phyloP scores from a whole-genome alignment of 2,329 filamentous ascomycete genomes.

The Ceratocystis cacaofunesta region DNA sequence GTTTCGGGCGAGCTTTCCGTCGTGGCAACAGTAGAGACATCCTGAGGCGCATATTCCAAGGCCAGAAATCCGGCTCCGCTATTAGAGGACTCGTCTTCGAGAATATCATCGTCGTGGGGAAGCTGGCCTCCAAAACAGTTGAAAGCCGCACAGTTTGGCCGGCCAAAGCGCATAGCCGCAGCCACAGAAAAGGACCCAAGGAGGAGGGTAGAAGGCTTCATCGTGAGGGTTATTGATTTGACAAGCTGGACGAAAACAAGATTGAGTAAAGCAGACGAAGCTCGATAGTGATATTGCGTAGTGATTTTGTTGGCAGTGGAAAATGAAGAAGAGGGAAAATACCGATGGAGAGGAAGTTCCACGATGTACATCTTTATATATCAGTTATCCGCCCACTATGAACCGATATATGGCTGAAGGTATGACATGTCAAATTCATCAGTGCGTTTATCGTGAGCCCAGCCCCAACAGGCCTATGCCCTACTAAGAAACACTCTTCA shows the following conservation, averaged over 20 bases:
- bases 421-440: not conserved
- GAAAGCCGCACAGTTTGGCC: not conserved
- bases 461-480: not conserved
- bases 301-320: not conserved
- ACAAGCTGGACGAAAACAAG: not conserved
- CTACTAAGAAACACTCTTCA: not conserved
- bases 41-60: no score
- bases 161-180: not conserved
- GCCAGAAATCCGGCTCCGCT: not conserved
- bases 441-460: not conserved
- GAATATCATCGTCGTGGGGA: not conserved
- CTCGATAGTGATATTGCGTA: not conserved
- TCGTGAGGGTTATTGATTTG: not conserved
- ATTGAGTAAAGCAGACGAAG: not conserved
- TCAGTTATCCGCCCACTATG: not conserved
- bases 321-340: not conserved
- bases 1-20: not conserved
- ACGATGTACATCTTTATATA: not conserved
- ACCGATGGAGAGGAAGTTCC: not conserved
- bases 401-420: not conserved
- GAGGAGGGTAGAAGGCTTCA: slow-evolving; percentile 1
- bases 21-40: no score
- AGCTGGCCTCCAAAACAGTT: not conserved
- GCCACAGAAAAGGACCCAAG: not conserved
- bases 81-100: not conserved